Evolutionary conservation across 2,329 filamentous ascomycete genomes (phyloP), one percentile per base, ranked within the genome.

Genomic region (Botrytis fragariae): DNA sequence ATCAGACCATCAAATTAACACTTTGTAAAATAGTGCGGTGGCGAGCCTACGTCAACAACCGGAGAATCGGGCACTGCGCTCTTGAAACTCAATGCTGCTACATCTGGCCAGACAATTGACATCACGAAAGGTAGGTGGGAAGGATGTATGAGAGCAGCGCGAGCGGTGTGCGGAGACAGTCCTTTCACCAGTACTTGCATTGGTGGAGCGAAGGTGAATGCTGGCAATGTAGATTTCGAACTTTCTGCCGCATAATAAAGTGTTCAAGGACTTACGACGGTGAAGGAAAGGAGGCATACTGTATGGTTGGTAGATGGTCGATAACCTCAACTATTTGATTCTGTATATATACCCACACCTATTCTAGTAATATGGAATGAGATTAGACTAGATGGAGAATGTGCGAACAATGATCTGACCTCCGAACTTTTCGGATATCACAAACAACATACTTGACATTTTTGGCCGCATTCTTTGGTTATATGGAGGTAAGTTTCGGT

Each of bases 121-220:
- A 83, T 89, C 74, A 83, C 83, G 64, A 88, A 88, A 81, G 83
- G 83, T 32, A 81, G 84, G 37, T 87, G 87, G 86, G 85, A 88
- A 79, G 82, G 83, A 69, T 89, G 87, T 78, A 83, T 88, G 69
- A 83, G 85, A 59, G 87, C 87, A 25, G 87, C 87, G 1, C 68
- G 73, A 35, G 78, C 78, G 5, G 74, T 76, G 1, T 79, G 78
- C 65, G 75, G 75, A 6, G 74, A 75, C 54, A 72, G 74, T 10
- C 72, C 72, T 10, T 79, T 57, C 35, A 76, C 72, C 14, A 77
- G 75, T 67, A 77, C 76, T 39, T 79, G 78, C 59, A 73, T 79
- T 69, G 77, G 78, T 20, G 78, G 78, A 37, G 77, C 78, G 25
- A 39, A 71, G 5, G 44, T 71, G 9, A 75, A 70, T 69, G 71